Conservation (phyloP, 352 stramenopile species). For the Pythium sp. region DNA sequence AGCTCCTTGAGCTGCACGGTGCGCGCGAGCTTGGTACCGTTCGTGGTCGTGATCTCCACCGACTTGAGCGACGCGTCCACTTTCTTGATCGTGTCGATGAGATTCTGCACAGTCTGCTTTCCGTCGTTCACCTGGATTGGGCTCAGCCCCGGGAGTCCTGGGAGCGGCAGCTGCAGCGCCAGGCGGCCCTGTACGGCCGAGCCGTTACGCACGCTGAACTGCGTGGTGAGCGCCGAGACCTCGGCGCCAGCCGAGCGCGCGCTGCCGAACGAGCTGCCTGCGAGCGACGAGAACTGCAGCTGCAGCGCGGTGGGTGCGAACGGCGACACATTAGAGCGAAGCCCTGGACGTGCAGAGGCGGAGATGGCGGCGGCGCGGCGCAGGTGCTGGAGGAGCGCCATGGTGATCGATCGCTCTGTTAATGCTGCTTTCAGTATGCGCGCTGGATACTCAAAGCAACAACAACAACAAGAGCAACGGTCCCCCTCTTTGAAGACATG, state of each 20-base stretch:
- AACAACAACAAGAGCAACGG: background rate
- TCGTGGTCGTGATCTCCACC: constrained; percentile 62
- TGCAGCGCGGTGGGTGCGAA: background rate
- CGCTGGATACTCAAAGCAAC: background rate
- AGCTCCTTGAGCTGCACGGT: constrained; percentile 62
- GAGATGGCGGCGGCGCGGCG: background rate
- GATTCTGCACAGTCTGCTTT: constrained; percentile 38
- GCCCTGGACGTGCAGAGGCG: background rate
- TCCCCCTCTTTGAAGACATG: background rate
- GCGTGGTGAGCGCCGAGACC: constrained; percentile 23
- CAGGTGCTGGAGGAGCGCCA: constrained; percentile 17
- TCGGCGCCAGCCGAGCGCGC: background rate
- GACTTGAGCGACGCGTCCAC: constrained; percentile 54
- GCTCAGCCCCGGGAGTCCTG: constrained; percentile 50
- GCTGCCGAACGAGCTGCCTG: background rate
- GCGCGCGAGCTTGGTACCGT: constrained; percentile 65
- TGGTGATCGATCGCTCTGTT: background rate
- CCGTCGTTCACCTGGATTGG: constrained; percentile 40
- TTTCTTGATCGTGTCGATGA: constrained; percentile 53
- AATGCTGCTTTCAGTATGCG: background rate
- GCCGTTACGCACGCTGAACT: constrained; percentile 49
- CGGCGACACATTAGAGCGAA: background rate
- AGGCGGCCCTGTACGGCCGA: constrained; percentile 36
- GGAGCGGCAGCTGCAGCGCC: constrained; percentile 58
- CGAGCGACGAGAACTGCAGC: constrained; percentile 9